Base-by-base conservation (phyloP, 176 grass and related monocot genomes). In the Poa annua region DNA sequence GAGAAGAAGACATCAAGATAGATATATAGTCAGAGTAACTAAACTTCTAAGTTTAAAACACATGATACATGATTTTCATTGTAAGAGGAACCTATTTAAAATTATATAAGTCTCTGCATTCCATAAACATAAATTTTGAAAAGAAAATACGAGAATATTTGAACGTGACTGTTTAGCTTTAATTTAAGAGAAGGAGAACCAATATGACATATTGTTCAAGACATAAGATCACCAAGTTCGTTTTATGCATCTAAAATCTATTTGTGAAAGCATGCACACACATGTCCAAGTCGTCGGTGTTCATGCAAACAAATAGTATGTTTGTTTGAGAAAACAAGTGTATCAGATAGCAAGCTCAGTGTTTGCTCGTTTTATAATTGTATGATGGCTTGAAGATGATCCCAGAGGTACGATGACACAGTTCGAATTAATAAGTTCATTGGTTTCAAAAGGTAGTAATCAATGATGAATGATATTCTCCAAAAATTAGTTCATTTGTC, bases 241-340 rank as follows among this genome's bases (percentile, higher is more conserved):
- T 63, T 64, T 72, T 41, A 73, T 80, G 55, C 71, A 76, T 26
- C 59, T 26, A 42, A n/a, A 77, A 60, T 61, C 7, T 13, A 9
- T 33, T 53, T 21, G 52, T 10, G 1, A 50, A 19, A 66, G 11
- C 22, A 49, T 49, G 41, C 41, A 66, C 6, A 65, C 9, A 84
- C 72, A 84, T 65, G 45, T 66, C 29, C 44, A 75, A 20, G 67
- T 22, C 5, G 39, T 60, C 56, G 16, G 35, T 2, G 9, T 24
- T 79, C 17, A 19, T 56, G 62, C 33, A 56, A 85, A 44, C 21
- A 35, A 29, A 9, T 32, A n/a, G 0, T 44, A 20, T n/a, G 10
- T 20, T 32, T 29, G 47, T 76, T 41, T 56, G 32, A 48, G 20
- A 35, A 64, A 6, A 25, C 0, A 51, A 50, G 11, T 9, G 9